Conservation (phyloP, 441 rosid genomes). For the Geranium incanum region DNA sequence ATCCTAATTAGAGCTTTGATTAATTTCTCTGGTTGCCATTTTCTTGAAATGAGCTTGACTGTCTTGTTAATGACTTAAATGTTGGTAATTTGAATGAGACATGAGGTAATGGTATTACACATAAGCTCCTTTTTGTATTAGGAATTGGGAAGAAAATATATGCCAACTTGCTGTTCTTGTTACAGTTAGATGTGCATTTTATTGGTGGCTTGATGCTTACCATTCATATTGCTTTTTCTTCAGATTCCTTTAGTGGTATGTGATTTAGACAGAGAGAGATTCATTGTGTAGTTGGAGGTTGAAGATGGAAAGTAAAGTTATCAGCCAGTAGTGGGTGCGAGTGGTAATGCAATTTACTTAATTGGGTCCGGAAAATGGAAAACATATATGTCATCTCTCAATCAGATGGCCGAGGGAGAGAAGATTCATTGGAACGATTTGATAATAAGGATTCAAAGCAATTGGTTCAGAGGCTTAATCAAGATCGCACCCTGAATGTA, state of each 20-base stretch:
- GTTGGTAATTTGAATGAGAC: neutral
- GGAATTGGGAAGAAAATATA: neutral
- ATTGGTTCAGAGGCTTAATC: slow-evolving; percentile 34
- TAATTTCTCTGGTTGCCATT: no score
- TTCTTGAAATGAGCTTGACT: no score
- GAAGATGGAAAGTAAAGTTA: slow-evolving; percentile 22
- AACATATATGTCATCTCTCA: slow-evolving; percentile 21
- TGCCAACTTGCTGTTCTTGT: no score
- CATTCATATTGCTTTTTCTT: slow-evolving; percentile 23
- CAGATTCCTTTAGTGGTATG: slow-evolving; percentile 1
- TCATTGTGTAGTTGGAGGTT: slow-evolving; percentile 14
- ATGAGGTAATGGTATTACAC: no score
- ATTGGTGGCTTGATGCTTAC: slow-evolving; percentile 19
- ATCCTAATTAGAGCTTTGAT: neutral
- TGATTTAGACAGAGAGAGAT: slow-evolving; percentile 12
- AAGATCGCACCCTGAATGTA: slow-evolving; percentile 28
- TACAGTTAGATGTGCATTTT: neutral
- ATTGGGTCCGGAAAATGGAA: slow-evolving; percentile 37
- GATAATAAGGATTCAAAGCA: slow-evolving; percentile 22
- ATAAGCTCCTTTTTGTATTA: neutral
- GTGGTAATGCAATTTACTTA: slow-evolving; percentile 16
- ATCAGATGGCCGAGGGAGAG: slow-evolving; percentile 31
- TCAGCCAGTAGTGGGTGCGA: neutral
- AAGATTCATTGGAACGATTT: slow-evolving; percentile 27
- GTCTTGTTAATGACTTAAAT: no score